phyloP scores from a whole-genome alignment of 495 filamentous ascomycete genomes.

The Trichoderma erinaceum region DNA sequence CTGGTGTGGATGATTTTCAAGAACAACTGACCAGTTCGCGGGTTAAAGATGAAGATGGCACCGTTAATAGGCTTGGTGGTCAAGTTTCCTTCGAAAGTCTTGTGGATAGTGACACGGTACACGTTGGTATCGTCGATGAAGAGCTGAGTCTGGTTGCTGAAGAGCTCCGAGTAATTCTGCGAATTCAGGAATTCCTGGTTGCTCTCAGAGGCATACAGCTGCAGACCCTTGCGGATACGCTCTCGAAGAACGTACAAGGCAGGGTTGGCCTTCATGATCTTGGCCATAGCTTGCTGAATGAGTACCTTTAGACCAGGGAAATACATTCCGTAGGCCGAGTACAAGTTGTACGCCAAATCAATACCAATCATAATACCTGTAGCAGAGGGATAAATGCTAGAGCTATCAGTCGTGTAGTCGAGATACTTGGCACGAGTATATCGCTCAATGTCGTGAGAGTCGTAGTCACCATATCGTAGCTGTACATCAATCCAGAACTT shows the following conservation, averaged over 20 bases:
- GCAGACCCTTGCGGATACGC: slow-evolving; percentile 97
- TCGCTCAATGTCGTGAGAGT: slow-evolving; percentile 97
- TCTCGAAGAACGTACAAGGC: slow-evolving; percentile 94
- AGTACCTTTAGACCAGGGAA: slow-evolving; percentile 98
- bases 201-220: slow-evolving; percentile 96
- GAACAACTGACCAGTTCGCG: slow-evolving; percentile 94
- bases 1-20: slow-evolving; percentile 99
- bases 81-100: slow-evolving; percentile 98
- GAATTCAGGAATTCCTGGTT: slow-evolving; percentile 99
- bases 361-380: slow-evolving; percentile 98
- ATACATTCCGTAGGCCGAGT: slow-evolving; percentile 96
- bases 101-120: slow-evolving; percentile 99
- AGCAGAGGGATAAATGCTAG: slow-evolving; percentile 97
- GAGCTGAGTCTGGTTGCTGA: slow-evolving; percentile 97
- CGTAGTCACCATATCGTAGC: slow-evolving; percentile 96
- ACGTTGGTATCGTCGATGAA: slow-evolving; percentile 99
- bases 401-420: slow-evolving; percentile 97
- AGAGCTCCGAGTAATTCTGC: slow-evolving; percentile 98
- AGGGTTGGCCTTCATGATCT: slow-evolving; percentile 99
- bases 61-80: slow-evolving; percentile 99
- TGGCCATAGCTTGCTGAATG: slow-evolving; percentile 96
- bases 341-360: slow-evolving; percentile 96
- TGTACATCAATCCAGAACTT: slow-evolving; percentile 99
- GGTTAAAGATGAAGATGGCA: slow-evolving; percentile 99
- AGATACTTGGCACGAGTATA: slow-evolving; percentile 98